Conservation (phyloP, 2,329 filamentous ascomycete genomes). For the Calonectria pseudoreteaudii region DNA sequence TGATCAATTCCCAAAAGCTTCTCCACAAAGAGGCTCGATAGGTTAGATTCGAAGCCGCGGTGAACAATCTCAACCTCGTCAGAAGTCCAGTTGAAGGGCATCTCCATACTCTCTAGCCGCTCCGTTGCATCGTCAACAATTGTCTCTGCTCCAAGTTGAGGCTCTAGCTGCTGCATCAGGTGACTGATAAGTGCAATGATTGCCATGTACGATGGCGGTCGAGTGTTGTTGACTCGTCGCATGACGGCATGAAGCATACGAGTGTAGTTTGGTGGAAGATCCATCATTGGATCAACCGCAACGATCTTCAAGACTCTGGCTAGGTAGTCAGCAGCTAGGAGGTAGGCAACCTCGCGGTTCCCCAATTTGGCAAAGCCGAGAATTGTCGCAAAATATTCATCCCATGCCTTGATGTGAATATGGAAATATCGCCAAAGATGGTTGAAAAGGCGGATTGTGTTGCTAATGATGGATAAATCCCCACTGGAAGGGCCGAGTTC, state of each 20-base stretch:
- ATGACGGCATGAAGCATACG: slow-evolving; percentile 65
- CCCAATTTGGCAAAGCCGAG: slow-evolving; percentile 74
- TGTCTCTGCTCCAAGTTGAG: slow-evolving; percentile 46
- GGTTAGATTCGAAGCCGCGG: slow-evolving; percentile 47
- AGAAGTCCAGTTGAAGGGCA: slow-evolving; percentile 57
- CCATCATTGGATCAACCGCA: slow-evolving; percentile 65
- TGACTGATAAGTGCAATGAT: slow-evolving; percentile 64
- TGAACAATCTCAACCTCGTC: slow-evolving; percentile 61
- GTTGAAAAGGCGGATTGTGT: slow-evolving; percentile 61
- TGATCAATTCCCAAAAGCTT: slow-evolving; percentile 75
- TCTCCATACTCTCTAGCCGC: slow-evolving; percentile 51
- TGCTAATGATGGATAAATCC: slow-evolving; percentile 47
- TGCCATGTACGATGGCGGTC: slow-evolving; percentile 65
- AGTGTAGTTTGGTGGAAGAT: slow-evolving; percentile 66
- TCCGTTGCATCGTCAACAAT: slow-evolving; percentile 54
- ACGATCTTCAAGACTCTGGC: slow-evolving; percentile 69
- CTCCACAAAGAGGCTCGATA: slow-evolving; percentile 68
- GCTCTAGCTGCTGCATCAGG: slow-evolving; percentile 58
- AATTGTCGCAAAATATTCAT: slow-evolving; percentile 80
- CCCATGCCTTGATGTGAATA: slow-evolving; percentile 74
- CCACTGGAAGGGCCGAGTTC: slow-evolving; percentile 15
- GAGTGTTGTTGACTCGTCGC: slow-evolving; percentile 59
- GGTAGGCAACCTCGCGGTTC: slow-evolving; percentile 64
- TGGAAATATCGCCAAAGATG: slow-evolving; percentile 74
- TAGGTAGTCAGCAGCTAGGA: slow-evolving; percentile 73